These are phyloP conservation scores for Aplosporella prunicola DNA, from an alignment of 2,329 filamentous ascomycete genomes.

Conservation along the genomic window DNA sequence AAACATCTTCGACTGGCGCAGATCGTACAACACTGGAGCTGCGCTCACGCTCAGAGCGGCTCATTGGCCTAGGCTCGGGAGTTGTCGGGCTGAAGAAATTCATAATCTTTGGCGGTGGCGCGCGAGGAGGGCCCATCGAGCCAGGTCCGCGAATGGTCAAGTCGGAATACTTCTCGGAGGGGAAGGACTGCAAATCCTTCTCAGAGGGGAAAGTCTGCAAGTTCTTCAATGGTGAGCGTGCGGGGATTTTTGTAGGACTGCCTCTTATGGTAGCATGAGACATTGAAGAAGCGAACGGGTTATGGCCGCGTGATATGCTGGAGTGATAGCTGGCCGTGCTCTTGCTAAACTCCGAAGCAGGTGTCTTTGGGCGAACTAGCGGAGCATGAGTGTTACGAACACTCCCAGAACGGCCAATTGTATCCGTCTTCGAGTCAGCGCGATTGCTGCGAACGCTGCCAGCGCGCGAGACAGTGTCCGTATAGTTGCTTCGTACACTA, in stretches of 20 bases:
- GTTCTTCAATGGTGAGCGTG: conserved; percentile 59
- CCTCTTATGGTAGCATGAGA: conserved; percentile 16
- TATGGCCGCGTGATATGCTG: conserved; percentile 20
- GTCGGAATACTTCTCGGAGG: too few species aligned
- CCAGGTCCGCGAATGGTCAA: conserved; percentile 25
- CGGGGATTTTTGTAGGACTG: conserved; percentile 61
- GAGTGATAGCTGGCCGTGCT: conserved; percentile 10
- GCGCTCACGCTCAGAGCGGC: conserved; percentile 32
- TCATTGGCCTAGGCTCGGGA: conserved; percentile 21
- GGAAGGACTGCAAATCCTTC: too few species aligned
- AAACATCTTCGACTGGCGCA: conserved; percentile 69
- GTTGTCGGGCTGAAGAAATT: conserved; percentile 59
- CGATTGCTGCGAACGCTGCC: too few species aligned
- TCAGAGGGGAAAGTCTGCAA: too few species aligned
- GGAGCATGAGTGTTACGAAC: conserved; percentile 33
- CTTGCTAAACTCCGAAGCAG: conserved; percentile 27
- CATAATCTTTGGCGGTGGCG: conserved; percentile 81
- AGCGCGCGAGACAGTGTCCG: too few species aligned
- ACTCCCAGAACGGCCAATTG: too few species aligned
- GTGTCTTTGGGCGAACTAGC: conserved; percentile 34
- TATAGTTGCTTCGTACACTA: too few species aligned
- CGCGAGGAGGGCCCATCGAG: conserved; percentile 37
- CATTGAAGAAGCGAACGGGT: conserved; percentile 30
- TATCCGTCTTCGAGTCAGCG: too few species aligned
- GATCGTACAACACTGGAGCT: conserved; percentile 51